Base-by-base conservation (phyloP, 805 yeast species). In the Candida fluviatilis region DNA sequence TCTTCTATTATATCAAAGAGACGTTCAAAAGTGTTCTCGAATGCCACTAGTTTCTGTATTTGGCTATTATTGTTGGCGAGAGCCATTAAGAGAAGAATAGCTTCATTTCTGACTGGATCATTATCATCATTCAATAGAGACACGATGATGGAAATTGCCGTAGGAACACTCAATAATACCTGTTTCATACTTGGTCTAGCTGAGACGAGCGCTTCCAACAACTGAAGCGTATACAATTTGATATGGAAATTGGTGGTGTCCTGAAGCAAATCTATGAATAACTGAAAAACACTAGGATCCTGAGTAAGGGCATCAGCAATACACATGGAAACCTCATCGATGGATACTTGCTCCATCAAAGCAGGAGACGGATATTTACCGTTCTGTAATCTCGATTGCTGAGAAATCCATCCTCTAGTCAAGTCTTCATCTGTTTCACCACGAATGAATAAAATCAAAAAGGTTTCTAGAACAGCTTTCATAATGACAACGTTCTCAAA, bases 241-340 rank as follows among this genome's bases (percentile, higher is more conserved):
- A 83, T 74, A 58, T 87, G 95, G 54, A 88, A 87, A 53, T 87
- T 91, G 12, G 66, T 34, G 38, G 71, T 67, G 18, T 68, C 69
- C 18, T 73, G 66, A 6, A 82, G 56, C 18, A 81, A 77, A 16
- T 61, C 58, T 29, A 68, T 44, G 26, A 69, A 43, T 27, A 56
- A 46, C 14, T 45, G 40, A 28, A 68, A 42, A 14, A 57, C 46
- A 18, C 52, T 59, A 13, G 51, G 60, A 35, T 58, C 61, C 42
- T 85, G 90, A 1, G 90, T 84, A 50, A 93, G 67, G 52, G 88
- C 97, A 60, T 93, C 99, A 0, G 98, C 88, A 23, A 93, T 85
- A 95, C 97, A 90, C 39, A 90, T 63, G 0, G 96, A 85, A 47
- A 93, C 85, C 52, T 88, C 95, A 55, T 90, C 98, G 10, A 79